Evolutionary conservation across 345 rosid genomes (phyloP).

Genomic region (Aquilaria sinensis): DNA sequence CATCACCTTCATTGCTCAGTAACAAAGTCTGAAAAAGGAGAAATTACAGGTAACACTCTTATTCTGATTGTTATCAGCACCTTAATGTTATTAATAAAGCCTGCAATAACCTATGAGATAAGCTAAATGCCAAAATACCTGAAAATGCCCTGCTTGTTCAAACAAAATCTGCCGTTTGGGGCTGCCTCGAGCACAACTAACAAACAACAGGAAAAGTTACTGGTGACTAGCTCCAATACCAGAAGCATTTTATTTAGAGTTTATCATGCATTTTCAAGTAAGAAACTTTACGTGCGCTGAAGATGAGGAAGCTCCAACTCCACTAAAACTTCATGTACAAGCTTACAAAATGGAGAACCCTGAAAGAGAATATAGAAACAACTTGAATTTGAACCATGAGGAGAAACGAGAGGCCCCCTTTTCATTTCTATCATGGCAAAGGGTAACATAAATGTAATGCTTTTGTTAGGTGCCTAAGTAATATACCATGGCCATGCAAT

Average conservation of each 20-base stretch:
- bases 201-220: slow-evolving; percentile 1
- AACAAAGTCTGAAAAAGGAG: too few species aligned
- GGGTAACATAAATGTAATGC: too few species aligned
- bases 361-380: slow-evolving; percentile 19
- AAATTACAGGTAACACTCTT: too few species aligned
- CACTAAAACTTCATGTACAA: slow-evolving; percentile 78
- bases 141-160: slow-evolving; percentile 65
- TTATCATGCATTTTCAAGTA: background rate
- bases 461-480: slow-evolving; percentile 3
- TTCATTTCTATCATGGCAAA: too few species aligned
- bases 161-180: slow-evolving; percentile 61
- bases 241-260: background rate
- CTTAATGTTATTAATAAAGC: too few species aligned
- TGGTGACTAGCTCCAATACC: background rate
- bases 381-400: background rate
- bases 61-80: too few species aligned
- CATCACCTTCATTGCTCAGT: background rate
- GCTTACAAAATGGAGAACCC: slow-evolving; percentile 91
- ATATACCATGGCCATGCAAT: background rate
- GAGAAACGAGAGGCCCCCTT: too few species aligned
- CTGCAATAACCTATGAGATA: too few species aligned
- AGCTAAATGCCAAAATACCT: slow-evolving; percentile 31
- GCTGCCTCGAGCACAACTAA: slow-evolving; percentile 89
- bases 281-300: slow-evolving; percentile 44
- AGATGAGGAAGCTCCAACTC: slow-evolving; percentile 84